Percentiles rank a stretch among this genome's conserved stretches.
phyloP scores from a whole-genome alignment of 2,329 filamentous ascomycete species.

The Aspergillus candidus region DNA sequence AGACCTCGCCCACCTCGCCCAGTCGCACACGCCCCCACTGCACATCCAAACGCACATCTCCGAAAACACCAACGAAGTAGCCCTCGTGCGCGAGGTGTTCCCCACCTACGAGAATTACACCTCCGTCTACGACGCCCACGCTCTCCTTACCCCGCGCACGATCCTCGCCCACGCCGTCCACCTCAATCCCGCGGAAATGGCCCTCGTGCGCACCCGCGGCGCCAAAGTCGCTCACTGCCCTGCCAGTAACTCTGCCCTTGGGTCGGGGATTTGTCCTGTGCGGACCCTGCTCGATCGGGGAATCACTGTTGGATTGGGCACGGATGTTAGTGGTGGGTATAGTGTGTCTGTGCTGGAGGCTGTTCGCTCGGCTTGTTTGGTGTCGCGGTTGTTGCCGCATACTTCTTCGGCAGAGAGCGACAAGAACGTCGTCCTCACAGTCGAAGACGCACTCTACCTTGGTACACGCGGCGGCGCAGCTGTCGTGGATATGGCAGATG shows the following conservation, averaged over 20 bases:
- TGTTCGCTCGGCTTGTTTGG: constrained; percentile 73
- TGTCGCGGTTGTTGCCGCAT: constrained; percentile 60
- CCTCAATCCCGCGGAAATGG: constrained; percentile 60
- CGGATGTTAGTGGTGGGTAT: constrained; percentile 86
- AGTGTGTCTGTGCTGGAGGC: constrained; percentile 74
- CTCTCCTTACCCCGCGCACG: constrained; percentile 64
- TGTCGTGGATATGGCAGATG: constrained; percentile 66
- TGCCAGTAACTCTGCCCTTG: constrained; percentile 75
- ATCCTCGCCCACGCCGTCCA: constrained; percentile 84
- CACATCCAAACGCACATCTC: constrained; percentile 80
- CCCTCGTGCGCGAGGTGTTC: constrained; percentile 64
- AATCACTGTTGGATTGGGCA: constrained; percentile 77
- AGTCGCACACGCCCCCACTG: constrained; percentile 53
- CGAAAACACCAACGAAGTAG: constrained; percentile 70
- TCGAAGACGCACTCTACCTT: constrained; percentile 80
- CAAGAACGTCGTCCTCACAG: constrained; percentile 61
- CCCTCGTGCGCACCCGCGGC: constrained; percentile 54
- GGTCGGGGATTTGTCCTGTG: constrained; percentile 71
- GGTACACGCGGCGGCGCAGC: constrained; percentile 82
- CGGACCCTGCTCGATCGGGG: constrained; percentile 67
- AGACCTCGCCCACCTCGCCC: constrained; percentile 59
- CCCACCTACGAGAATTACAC: constrained; percentile 62
- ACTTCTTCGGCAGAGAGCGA: constrained; percentile 35
- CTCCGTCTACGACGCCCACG: constrained; percentile 67
- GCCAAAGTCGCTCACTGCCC: constrained; percentile 79